phyloP scores from a whole-genome alignment of 352 stramenopile genomes.

The Phytophthora cactorum region DNA sequence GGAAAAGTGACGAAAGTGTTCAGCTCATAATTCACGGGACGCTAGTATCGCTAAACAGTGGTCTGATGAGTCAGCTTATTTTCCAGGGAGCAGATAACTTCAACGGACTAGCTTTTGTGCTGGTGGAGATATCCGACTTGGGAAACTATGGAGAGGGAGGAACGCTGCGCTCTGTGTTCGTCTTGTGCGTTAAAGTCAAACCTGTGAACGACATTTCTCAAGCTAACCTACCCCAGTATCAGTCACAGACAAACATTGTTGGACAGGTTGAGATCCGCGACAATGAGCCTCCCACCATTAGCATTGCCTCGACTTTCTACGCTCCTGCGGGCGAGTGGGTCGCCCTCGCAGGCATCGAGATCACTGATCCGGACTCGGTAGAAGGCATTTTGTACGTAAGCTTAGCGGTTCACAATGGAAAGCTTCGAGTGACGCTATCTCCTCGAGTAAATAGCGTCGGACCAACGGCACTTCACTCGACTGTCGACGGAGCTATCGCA shows the following conservation, averaged over 20 bases:
- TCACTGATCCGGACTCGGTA: slow-evolving; percentile 55
- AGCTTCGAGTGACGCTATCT: slow-evolving; percentile 33
- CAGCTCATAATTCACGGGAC: slow-evolving; percentile 36
- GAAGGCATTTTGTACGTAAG: slow-evolving; percentile 52
- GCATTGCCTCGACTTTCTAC: slow-evolving; percentile 37
- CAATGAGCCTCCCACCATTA: slow-evolving; percentile 51
- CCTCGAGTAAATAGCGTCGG: slow-evolving; percentile 1
- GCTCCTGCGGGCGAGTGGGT: slow-evolving; percentile 42
- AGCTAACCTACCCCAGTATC: slow-evolving; percentile 49
- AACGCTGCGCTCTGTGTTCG: slow-evolving; percentile 36
- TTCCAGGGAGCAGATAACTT: slow-evolving; percentile 43
- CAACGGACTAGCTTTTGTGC: slow-evolving; percentile 42
- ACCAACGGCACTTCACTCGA: slow-evolving; percentile 14
- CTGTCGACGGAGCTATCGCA: background rate
- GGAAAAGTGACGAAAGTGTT: slow-evolving; percentile 19
- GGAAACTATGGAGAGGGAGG: slow-evolving; percentile 41
- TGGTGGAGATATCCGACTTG: slow-evolving; percentile 51
- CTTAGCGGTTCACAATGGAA: slow-evolving; percentile 40
- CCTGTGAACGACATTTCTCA: slow-evolving; percentile 45
- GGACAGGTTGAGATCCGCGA: background rate
- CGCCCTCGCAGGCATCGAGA: slow-evolving; percentile 18
- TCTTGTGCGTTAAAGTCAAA: slow-evolving; percentile 45
- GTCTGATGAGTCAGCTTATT: slow-evolving; percentile 43
- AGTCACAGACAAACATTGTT: slow-evolving; percentile 12
- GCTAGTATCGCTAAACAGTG: slow-evolving; percentile 40